Conservation (phyloP, 148 eudicot species). For the Vaccinium darrowii region DNA sequence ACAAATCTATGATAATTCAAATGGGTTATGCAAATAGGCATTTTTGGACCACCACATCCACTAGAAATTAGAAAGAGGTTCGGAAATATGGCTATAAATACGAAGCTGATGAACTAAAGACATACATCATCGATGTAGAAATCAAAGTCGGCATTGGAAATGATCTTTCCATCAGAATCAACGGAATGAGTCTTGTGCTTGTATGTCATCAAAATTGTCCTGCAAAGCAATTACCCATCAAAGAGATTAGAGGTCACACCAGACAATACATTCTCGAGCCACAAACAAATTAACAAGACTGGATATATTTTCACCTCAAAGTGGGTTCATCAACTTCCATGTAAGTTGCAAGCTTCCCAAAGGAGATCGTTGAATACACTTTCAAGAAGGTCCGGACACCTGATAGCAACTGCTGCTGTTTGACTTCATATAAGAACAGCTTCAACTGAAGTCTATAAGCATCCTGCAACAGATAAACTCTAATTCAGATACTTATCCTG, state of each 20-base stretch:
- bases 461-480: conserved; percentile 48
- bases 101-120: conserved; percentile 20
- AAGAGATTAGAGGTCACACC: conserved; percentile 3
- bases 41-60: neutral
- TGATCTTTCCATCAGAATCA: conserved; percentile 67
- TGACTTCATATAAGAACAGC: conserved; percentile 93
- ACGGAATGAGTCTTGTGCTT: conserved; percentile 94
- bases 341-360: conserved; percentile 74
- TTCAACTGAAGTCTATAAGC: conserved; percentile 97
- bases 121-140: conserved; percentile 87
- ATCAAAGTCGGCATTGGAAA: conserved; percentile 88
- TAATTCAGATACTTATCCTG: neutral
- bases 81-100: neutral
- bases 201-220: conserved; percentile 94
- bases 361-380: conserved; percentile 86
- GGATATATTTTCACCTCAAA: conserved; percentile 48
- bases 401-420: conserved; percentile 81
- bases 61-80: neutral
- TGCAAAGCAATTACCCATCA: conserved; percentile 24
- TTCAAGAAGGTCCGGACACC: conserved; percentile 86
- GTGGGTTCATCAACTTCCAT: conserved; percentile 95
- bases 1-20: neutral
- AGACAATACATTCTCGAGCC: neutral
- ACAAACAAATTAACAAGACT: neutral
- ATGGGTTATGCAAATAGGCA: neutral